These are phyloP conservation scores for Aaosphaeria pasadenensis DNA, from an alignment of 2,329 filamentous ascomycete species.

Conservation along the genomic window DNA sequence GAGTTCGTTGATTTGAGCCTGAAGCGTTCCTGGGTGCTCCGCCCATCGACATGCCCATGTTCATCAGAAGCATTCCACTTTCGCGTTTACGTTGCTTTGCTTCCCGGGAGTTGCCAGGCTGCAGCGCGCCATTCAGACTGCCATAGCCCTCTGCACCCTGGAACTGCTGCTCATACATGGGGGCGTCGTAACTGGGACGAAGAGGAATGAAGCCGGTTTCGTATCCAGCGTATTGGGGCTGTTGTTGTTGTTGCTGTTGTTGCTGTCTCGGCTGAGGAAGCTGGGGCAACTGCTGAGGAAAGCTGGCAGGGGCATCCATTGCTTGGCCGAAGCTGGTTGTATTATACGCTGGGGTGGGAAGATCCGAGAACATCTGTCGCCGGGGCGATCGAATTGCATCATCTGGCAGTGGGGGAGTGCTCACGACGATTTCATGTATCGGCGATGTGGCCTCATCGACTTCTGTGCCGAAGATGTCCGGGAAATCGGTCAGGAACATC, in stretches of 20 bases:
- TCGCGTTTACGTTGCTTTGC: slow-evolving; percentile 33
- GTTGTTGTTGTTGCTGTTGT: slow-evolving; percentile 10
- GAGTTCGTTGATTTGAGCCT: slow-evolving; percentile 18
- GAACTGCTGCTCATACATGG: slow-evolving; percentile 26
- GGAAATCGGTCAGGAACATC: slow-evolving; percentile 87
- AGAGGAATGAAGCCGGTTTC: slow-evolving; percentile 53
- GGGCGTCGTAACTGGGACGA: slow-evolving; percentile 48
- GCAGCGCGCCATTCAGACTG: slow-evolving; percentile 31
- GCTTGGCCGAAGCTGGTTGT: slow-evolving; percentile 50
- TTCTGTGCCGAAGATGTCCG: slow-evolving; percentile 75
- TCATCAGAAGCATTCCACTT: slow-evolving; percentile 39
- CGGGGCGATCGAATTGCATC: slow-evolving; percentile 63
- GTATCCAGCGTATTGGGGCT: slow-evolving; percentile 27
- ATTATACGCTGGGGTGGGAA: slow-evolving; percentile 63
- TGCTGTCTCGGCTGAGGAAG: slow-evolving; percentile 18
- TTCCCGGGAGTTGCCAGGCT: slow-evolving; percentile 24
- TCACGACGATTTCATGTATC: slow-evolving; percentile 46
- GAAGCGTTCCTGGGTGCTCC: slow-evolving; percentile 35
- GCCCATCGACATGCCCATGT: slow-evolving; percentile 26
- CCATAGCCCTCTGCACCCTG: slow-evolving; percentile 26
- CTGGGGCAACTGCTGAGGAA: slow-evolving; percentile 21
- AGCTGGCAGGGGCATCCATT: slow-evolving; percentile 19
- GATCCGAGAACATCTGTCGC: slow-evolving; percentile 63
- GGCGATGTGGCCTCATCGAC: slow-evolving; percentile 53
- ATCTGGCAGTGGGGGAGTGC: slow-evolving; percentile 42